Percentiles rank a stretch among this genome's conserved stretches.
Conservation (phyloP, 495 filamentous ascomycete genomes). For the Xylaria intraflava region DNA sequence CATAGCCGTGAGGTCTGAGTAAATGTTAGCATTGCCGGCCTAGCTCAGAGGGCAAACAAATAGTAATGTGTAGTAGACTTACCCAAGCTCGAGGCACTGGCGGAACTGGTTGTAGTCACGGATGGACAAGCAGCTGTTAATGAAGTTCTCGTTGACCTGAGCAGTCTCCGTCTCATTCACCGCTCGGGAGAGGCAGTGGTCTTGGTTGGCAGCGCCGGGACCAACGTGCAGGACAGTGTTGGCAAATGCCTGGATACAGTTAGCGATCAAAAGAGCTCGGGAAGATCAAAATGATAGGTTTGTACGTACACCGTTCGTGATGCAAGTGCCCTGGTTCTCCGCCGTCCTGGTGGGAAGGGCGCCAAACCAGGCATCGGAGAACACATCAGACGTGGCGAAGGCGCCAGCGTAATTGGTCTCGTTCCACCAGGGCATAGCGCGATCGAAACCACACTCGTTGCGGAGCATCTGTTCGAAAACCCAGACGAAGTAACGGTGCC, state of each 20-base stretch:
- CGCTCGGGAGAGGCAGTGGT: constrained; percentile 28
- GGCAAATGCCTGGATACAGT: constrained; percentile 25
- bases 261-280: not conserved
- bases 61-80: not conserved
- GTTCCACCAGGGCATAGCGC: constrained; percentile 38
- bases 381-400: constrained; percentile 28
- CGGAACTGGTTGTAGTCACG: constrained; percentile 24
- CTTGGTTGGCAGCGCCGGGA: constrained; percentile 18
- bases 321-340: constrained; percentile 28
- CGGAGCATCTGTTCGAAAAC: constrained; percentile 34
- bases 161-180: constrained; percentile 24
- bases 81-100: constrained; percentile 28
- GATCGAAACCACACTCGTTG: constrained; percentile 32
- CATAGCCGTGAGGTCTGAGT: constrained; percentile 21
- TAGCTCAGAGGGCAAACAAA: not conserved
- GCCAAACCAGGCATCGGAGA: constrained; percentile 25
- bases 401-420: constrained; percentile 34
- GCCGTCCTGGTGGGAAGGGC: constrained; percentile 23
- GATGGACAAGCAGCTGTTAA: constrained; percentile 24
- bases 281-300: too few species aligned
- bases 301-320: constrained; percentile 22
- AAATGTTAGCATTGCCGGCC: constrained; percentile 9
- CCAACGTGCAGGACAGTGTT: constrained; percentile 32
- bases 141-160: constrained; percentile 21
- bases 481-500: constrained; percentile 35